Percentiles rank a stretch among this genome's conserved stretches.
These are phyloP conservation scores for Penicillium coffeae DNA, from an alignment of 495 filamentous ascomycete genomes.

Conservation along the genomic window DNA sequence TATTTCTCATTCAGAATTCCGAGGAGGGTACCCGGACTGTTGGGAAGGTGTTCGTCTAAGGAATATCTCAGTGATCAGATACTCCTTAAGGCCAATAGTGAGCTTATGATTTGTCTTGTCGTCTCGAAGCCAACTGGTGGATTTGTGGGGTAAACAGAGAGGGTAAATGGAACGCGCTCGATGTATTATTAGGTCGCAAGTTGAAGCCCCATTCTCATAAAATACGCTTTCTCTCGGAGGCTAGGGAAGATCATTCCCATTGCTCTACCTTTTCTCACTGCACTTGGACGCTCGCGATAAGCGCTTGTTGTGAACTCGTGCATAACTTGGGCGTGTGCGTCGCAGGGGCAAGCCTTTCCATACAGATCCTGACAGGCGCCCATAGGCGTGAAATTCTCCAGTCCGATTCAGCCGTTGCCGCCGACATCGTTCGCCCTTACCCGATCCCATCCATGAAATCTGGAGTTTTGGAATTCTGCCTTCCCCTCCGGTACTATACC, in stretches of 20 bases:
- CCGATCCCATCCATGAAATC: constrained; percentile 24
- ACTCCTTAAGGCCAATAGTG: constrained; percentile 2
- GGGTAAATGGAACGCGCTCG: not conserved
- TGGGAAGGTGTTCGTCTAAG: constrained; percentile 1
- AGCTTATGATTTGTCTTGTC: not conserved
- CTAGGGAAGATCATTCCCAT: not conserved
- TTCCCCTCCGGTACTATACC: constrained; percentile 10
- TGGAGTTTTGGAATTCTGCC: constrained; percentile 8
- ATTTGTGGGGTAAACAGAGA: constrained; percentile 7
- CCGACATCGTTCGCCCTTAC: constrained; percentile 12
- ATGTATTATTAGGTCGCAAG: not conserved
- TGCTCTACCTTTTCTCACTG: not conserved
- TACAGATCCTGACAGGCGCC: constrained; percentile 26
- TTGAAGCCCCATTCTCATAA: not conserved
- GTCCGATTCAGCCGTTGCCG: constrained; percentile 17
- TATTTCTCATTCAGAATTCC: constrained; percentile 5
- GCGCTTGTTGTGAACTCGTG: not conserved
- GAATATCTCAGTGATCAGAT: not conserved
- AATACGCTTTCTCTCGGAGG: not conserved
- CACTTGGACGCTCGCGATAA: not conserved
- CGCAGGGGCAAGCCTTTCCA: constrained; percentile 24
- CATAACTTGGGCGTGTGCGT: constrained; percentile 25
- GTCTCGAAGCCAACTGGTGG: constrained; percentile 6
- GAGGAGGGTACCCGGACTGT: constrained; percentile 8
- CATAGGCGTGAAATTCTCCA: constrained; percentile 24